Conservation (phyloP, 1,284 basidiomycete species). For the Cutaneotrichosporon sp. region DNA sequence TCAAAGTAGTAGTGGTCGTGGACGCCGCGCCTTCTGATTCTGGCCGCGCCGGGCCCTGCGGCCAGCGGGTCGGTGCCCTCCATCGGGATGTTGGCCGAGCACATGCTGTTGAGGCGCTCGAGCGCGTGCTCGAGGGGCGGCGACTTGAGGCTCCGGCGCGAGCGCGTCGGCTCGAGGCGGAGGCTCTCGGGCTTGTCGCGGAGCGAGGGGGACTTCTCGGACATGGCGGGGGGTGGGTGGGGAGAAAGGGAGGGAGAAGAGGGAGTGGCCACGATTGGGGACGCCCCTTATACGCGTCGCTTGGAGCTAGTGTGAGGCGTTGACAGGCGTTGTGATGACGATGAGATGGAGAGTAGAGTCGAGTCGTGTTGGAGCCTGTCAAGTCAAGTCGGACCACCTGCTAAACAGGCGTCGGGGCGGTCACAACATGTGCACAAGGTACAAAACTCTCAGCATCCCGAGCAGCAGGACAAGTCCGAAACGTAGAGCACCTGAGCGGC, state of each 20-base stretch:
- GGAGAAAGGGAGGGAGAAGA: background rate
- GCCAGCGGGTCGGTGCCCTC: constrained; percentile 1
- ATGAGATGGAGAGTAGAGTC: too few relatives aligned
- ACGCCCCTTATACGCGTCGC: too few relatives aligned
- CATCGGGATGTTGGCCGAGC: background rate
- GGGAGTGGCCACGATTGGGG: background rate
- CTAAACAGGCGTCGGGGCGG: too few relatives aligned
- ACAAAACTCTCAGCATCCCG: too few relatives aligned
- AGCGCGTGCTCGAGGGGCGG: background rate
- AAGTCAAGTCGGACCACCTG: too few relatives aligned
- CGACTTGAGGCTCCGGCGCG: background rate
- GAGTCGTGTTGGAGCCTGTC: too few relatives aligned
- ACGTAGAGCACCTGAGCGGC: too few relatives aligned
- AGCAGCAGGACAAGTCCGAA: too few relatives aligned
- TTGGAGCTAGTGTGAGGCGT: too few relatives aligned
- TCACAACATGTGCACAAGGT: too few relatives aligned
- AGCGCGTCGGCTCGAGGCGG: background rate
- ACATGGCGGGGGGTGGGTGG: background rate
- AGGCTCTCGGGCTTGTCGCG: background rate
- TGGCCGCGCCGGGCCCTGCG: background rate
- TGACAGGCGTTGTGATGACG: too few relatives aligned
- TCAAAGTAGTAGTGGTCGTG: constrained; percentile 28
- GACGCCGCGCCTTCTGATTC: background rate
- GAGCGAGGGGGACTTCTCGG: background rate
- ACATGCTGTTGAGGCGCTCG: background rate